Conservation (phyloP, 352 stramenopile species). For the Phytophthora pinifolia region DNA sequence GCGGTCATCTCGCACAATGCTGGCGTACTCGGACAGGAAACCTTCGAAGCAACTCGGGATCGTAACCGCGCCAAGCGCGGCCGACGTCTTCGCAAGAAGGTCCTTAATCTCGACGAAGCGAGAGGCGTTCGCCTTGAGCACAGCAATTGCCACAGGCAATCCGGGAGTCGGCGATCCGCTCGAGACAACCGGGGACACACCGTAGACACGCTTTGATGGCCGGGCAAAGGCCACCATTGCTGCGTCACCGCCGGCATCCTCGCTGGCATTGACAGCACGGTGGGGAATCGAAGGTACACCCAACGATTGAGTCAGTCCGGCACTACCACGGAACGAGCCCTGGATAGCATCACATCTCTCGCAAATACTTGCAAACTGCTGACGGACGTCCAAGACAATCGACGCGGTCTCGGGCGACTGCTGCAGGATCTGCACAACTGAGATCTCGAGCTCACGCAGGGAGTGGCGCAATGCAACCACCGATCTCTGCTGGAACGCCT, state of each 20-base stretch:
- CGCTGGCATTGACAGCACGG: slow-evolving; percentile 42
- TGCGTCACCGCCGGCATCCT: slow-evolving; percentile 46
- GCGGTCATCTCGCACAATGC: slow-evolving; percentile 32
- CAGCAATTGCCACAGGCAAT: slow-evolving; percentile 31
- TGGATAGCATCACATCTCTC: slow-evolving; percentile 34
- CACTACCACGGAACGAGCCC: slow-evolving; percentile 26
- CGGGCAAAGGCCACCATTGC: slow-evolving; percentile 59
- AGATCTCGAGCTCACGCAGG: slow-evolving; percentile 69
- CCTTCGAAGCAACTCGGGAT: slow-evolving; percentile 38
- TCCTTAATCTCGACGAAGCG: slow-evolving; percentile 38
- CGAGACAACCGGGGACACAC: slow-evolving; percentile 54
- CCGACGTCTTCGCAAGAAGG: slow-evolving; percentile 28
- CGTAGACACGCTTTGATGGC: slow-evolving; percentile 57
- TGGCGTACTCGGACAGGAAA: slow-evolving; percentile 27
- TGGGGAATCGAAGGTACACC: slow-evolving; percentile 64
- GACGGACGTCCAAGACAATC: slow-evolving; percentile 21
- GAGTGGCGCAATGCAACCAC: slow-evolving; percentile 48
- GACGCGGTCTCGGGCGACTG: slow-evolving; percentile 23
- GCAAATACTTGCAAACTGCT: slow-evolving; percentile 35
- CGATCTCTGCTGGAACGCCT: slow-evolving; percentile 49
- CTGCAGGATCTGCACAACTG: slow-evolving; percentile 52
- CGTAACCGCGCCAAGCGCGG: slow-evolving; percentile 30
- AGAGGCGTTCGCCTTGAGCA: slow-evolving; percentile 35
- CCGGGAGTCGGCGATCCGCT: neutral
- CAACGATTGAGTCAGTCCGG: slow-evolving; percentile 35